Evolutionary conservation across 1,284 basidiomycete genomes (phyloP), one percentile per base, ranked within the genome.

Genomic region (Xanthoconium separans): DNA sequence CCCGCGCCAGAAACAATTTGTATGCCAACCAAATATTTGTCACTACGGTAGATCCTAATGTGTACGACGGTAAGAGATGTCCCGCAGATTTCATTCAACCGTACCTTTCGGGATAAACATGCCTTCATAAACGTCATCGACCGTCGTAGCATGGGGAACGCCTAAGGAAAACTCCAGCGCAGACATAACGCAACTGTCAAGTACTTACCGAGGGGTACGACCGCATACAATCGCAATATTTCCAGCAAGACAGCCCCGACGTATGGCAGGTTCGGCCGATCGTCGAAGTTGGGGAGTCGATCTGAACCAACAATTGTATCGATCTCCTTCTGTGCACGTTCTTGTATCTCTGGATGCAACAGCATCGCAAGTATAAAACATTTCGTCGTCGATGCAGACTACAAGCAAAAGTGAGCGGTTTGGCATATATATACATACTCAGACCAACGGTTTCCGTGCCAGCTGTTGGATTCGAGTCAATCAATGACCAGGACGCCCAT

Each of bases 331-430:
- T 77, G 76, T 9, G 76, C 77, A 4, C 65, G 68, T 5, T 54
- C 47, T 57, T 81, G 79, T 9, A 78, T 68, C 4, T 72, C 67
- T 0, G 78, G 80, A 58, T 81, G 53, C 7, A 76, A 62, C 1
- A 77, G 68, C 78, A 83, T 81, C 5, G 78, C 72, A 34, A 80
- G 68, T 40, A 83, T 59, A 54, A 82, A 80, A 0, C 73, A 75
- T 2, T 70, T 66, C 18, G 77, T 58, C 2, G 75, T 74, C 0
- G 79, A 73, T 1, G 75, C 62, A 1, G 75, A 77, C 79, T 81
- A 20, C 27, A 36, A 34, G 40, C 45, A 45, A 40, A 16, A 24
- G 0, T 54, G 34, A 55, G 44, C 12, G n/a, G 9, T 30, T 44
- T 37, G 20, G 36, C 18, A n/a, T 12, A 18, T 12, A 15, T 4